Base-by-base conservation (phyloP, 768 basidiomycete species). In the Kwoniella botswanensis region DNA sequence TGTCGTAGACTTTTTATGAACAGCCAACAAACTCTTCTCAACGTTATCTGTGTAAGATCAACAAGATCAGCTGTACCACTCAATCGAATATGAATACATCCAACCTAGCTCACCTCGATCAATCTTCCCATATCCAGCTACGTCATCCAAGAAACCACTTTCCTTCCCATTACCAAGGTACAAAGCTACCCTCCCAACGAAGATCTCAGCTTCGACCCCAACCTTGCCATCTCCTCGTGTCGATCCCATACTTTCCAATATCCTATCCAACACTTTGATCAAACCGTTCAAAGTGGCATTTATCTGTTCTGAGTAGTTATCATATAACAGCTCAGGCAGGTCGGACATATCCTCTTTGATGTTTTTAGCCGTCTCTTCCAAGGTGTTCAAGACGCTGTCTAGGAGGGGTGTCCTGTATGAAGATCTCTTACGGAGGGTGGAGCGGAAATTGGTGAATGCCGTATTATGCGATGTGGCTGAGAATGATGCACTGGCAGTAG, bases 181-280 rank as follows among this genome's bases (percentile, higher is more conserved):
- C 43, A 81, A 24, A 3, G 80, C 76, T 0, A 78, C 66, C 26
- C 78, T 42, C 1, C 80, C 80, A 29, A 81, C 59, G 41, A 79
- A 73, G 41, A 81, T 24, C 50, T 77, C 74, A 9, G 67, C 74
- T 24, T 72, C 76, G 10, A 77, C 50, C 22, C 63, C 64, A 7
- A 44, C 53, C 57, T 69, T 67, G 4, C 53, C 68, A 29, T 70
- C 71, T 12, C 70, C 63, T 61, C 63, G 46, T 11, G 18, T 52
- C 3, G 44, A 22, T 17, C 35, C 70, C 60, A 67, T 63, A n/a
- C 52, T 63, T 4, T 72, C 75, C 41, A 76, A 57, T 1, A 70
- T 59, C 22, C 26, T 68, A 21, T 66, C 35, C 43, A 81, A 54
- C 0, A 61, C 60, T 15, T 43, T 63, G 4, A 76, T 67, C 13